Base-by-base conservation (phyloP, 345 rosid genomes). In the Syzygium oleosum region DNA sequence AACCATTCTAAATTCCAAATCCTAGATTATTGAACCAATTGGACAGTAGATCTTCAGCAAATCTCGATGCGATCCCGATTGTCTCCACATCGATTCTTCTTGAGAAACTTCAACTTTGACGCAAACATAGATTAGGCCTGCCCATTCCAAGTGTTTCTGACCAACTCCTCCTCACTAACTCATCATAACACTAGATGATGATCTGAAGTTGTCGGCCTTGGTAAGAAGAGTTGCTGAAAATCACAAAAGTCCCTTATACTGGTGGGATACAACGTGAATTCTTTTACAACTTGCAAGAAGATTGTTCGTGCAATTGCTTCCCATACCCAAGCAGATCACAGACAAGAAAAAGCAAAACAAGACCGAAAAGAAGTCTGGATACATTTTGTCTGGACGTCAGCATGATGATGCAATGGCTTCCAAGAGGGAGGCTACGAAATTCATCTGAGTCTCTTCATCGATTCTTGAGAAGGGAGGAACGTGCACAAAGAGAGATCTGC, bases 361-460 rank as follows among this genome's bases (percentile, higher is more conserved):
- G 43, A 68, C 43, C 79, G 17, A 31, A 68, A 31, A 17, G 23
- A 31, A 68, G 22, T 4, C 79, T 22, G 78, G 5, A 31, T 16
- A 2, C 43, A 31, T 65, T 65, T 68, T 46, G 34, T 68, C 2
- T 31, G 43, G 46, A 16, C 43, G 23, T 68, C 49, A 38, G 10
- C 83, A 38, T 21, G 83, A 38, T 73, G 80, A 73, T 41, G 95
- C 91, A 79, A 98, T 95, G 90, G 94, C 99, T 94, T 96, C 99
- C 94, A 97, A 90, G 90, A 97, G 93, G 90, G 98, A 93, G 92
- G 94, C 94, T 12, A 94, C 92, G 85, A 98, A 96, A 87, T 92
- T 94, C 99, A 98, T 96, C 89, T 98, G 99, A 55, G 98, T 96
- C 79, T 96, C 99, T 91, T 96, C 95, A 5, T 98, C 93, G 85